Conservation (phyloP, 2,329 filamentous ascomycete species). For the Colletotrichum sp. region DNA sequence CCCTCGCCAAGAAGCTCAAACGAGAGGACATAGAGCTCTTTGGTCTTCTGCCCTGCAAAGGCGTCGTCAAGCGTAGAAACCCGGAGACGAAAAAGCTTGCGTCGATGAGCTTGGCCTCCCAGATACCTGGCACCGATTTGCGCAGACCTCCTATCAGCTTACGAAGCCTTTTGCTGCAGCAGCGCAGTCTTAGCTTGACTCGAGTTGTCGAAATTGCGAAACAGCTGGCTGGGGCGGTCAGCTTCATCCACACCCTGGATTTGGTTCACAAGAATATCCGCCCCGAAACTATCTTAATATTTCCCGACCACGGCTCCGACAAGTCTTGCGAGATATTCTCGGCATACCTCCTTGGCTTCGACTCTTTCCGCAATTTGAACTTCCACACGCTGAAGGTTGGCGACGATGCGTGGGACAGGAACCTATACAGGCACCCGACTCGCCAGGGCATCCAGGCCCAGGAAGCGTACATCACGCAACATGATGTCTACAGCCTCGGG, state of each 20-base stretch:
- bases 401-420: constrained; percentile 44
- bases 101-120: not conserved
- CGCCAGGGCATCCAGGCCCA: constrained; percentile 46
- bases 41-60: not conserved
- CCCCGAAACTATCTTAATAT: constrained; percentile 44
- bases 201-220: constrained; percentile 30
- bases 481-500: constrained; percentile 62
- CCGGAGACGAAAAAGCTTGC: not conserved
- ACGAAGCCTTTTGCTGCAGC: not conserved
- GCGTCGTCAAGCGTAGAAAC: not conserved
- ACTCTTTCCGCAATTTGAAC: constrained; percentile 40
- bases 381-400: constrained; percentile 33
- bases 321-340: not conserved
- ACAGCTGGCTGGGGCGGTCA: constrained; percentile 35
- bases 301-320: constrained; percentile 13
- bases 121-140: not conserved
- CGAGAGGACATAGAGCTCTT: not conserved
- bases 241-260: constrained; percentile 38
- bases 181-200: not conserved
- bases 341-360: constrained; percentile 51
- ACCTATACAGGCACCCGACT: constrained; percentile 55
- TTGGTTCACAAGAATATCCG: constrained; percentile 54
- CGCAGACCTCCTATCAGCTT: not conserved
- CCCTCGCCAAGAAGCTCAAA: not conserved
- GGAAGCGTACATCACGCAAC: constrained; percentile 52